Evolutionary conservation across 2,329 filamentous ascomycete species (phyloP), one percentile per base, ranked within the genome.

Genomic region (Neonectria sp.): DNA sequence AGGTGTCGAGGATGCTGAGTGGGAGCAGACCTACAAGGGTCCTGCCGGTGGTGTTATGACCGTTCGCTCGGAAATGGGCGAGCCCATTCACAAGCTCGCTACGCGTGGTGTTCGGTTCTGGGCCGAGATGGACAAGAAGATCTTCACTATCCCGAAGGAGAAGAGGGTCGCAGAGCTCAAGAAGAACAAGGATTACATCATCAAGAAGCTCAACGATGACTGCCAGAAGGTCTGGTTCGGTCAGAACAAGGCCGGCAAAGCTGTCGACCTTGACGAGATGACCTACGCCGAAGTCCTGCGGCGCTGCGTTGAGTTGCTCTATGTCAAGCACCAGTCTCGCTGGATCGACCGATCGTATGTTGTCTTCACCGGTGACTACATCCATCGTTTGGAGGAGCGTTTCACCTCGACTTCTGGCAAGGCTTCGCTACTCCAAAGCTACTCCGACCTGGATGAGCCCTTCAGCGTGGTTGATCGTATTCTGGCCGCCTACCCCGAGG

Each of bases 71-170:
- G 96, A 99, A 84, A 99, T 99, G 97, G 97, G 96, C 52, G 96
- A 99, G 86, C 97, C 96, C 6, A 99, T 99, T 69, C 96, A 99
- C 86, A 99, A 99, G 86, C 90, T 99, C 67, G 97, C 96, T 17
- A 99, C 96, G 55, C 93, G 97, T 66, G 96, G 96, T 88, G 95
- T 99, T 55, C 86, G 90, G 61, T 97, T 99, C 86, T 99, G 96
- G 96, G 92, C 95, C 56, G 97, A 99, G 84, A 97, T 99, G 95
- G 96, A 99, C 78, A 90, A 97, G 82, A 98, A 97, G 84, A 98
- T 99, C 77, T 99, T 99, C 86, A 93, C 91, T 78, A 86, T 99
- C 55, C 95, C 97, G 82, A 98, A 97, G 86, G 94, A 95, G 78
- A 97, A 98, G 87, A 92, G 95, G 48, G 86, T 97, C 25, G 88